phyloP scores from a whole-genome alignment of 2,329 filamentous ascomycete genomes.

The Hypoxylon sp. region DNA sequence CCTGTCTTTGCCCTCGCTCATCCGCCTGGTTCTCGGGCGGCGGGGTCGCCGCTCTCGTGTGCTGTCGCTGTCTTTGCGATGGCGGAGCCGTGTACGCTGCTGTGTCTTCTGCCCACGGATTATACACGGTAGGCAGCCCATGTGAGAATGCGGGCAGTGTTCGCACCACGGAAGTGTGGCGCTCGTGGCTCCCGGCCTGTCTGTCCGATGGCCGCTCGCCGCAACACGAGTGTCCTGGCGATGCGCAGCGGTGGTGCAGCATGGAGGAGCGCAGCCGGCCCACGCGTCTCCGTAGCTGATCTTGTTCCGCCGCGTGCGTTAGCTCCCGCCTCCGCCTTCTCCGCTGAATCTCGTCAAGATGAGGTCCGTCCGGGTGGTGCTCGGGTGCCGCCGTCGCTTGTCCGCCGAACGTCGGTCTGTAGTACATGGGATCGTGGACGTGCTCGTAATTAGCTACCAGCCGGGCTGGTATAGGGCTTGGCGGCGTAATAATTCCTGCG shows the following conservation, averaged over 20 bases:
- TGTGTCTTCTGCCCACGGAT: not conserved
- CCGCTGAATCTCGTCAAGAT: not conserved
- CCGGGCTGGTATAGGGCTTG: not conserved
- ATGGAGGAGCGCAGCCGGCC: not conserved
- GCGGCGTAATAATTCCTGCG: not conserved
- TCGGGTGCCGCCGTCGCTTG: not conserved
- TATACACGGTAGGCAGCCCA: not conserved
- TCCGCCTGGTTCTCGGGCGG: not conserved
- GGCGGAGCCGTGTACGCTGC: not conserved
- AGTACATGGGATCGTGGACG: not conserved
- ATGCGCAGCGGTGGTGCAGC: not conserved
- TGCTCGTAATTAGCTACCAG: not conserved
- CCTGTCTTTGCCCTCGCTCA: not conserved
- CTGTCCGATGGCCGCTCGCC: not conserved
- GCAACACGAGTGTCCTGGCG: not conserved
- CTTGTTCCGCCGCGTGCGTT: not conserved
- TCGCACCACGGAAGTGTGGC: not conserved
- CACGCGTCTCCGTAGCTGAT: not conserved
- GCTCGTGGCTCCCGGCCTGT: not conserved
- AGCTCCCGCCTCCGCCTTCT: not conserved
- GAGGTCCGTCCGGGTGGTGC: not conserved
- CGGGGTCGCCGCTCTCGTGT: not conserved
- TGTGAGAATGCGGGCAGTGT: not conserved
- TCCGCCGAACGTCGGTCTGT: not conserved
- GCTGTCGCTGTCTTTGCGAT: not conserved